Evolutionary conservation across 352 stramenopile genomes (phyloP).

Genomic region (Phytophthora cajani): DNA sequence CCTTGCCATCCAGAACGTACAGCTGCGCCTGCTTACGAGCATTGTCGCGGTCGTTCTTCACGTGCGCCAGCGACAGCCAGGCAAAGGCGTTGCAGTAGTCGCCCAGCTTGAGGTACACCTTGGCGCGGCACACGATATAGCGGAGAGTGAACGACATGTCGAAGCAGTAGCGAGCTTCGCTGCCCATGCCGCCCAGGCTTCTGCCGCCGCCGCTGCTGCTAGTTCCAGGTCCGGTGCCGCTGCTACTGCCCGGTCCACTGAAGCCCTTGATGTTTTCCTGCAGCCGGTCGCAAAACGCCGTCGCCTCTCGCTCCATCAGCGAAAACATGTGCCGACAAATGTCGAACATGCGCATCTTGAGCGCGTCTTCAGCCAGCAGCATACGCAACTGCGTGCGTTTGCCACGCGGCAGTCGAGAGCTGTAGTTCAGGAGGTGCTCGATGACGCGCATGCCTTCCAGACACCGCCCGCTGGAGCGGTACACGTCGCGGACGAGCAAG

Average conservation of each 20-base stretch:
- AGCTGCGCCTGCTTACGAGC: conserved; percentile 71
- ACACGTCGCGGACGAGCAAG: conserved; percentile 79
- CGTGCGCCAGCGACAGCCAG: conserved; percentile 78
- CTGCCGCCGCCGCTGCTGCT: conserved; percentile 61
- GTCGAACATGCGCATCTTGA: conserved; percentile 80
- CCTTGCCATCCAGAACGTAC: conserved; percentile 68
- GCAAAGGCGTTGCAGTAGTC: conserved; percentile 67
- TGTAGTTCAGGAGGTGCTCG: conserved; percentile 83
- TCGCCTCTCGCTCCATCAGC: conserved; percentile 77
- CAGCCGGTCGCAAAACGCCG: conserved; percentile 73
- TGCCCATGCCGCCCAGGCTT: conserved; percentile 75
- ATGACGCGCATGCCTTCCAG: conserved; percentile 82
- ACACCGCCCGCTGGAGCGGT: conserved; percentile 78
- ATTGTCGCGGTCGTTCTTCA: conserved; percentile 82
- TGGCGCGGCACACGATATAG: conserved; percentile 73
- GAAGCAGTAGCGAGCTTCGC: conserved; percentile 79
- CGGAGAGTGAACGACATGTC: conserved; percentile 82
- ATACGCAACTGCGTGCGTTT: conserved; percentile 84
- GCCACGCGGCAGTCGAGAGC: conserved; percentile 66
- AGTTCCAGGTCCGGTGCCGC: conserved; percentile 50
- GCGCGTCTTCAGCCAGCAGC: conserved; percentile 77
- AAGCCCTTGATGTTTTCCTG: conserved; percentile 76
- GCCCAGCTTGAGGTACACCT: conserved; percentile 62
- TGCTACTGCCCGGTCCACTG: conserved; percentile 48
- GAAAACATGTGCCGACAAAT: conserved; percentile 78